Percentiles rank a stretch among this genome's conserved stretches.
These are phyloP conservation scores for Candida frijolesensis DNA, from an alignment of 1,139 yeast species.

Conservation along the genomic window DNA sequence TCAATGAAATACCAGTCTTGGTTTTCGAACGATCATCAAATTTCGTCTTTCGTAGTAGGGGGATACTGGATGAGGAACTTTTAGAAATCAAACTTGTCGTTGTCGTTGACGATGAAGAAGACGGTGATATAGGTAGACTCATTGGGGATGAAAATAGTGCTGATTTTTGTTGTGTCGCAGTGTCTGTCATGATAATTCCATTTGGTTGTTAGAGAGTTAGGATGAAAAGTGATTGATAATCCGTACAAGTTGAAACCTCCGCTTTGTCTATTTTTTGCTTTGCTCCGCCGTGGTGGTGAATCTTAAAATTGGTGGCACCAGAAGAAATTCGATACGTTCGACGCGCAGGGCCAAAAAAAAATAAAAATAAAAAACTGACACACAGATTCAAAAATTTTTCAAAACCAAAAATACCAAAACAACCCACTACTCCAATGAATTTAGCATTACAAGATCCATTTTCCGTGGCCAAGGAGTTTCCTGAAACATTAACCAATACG, in stretches of 20 bases:
- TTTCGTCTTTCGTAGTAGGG: slow-evolving; percentile 21
- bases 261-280: too few species aligned
- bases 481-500: slow-evolving; percentile 75
- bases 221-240: too few species aligned
- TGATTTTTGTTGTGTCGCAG: not conserved
- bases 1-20: slow-evolving; percentile 25
- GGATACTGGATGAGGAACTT: slow-evolving; percentile 6
- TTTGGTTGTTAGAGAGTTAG: too few species aligned
- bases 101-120: slow-evolving; percentile 9
- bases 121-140: slow-evolving; percentile 10
- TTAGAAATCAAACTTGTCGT: slow-evolving; percentile 7
- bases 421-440: slow-evolving; percentile 52
- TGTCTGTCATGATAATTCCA: too few species aligned
- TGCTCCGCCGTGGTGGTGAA: too few species aligned
- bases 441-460: slow-evolving; percentile 89
- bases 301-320: too few species aligned
- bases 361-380: not conserved
- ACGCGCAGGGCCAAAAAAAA: too few species aligned
- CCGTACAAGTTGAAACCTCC: too few species aligned
- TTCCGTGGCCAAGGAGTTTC: slow-evolving; percentile 89
- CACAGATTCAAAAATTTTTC: not conserved
- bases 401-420: too few species aligned
- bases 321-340: too few species aligned
- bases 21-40: slow-evolving; percentile 47
- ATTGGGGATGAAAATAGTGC: not conserved